These are phyloP conservation scores for Salisapilia sapeloensis DNA, from an alignment of 352 stramenopile genomes.

Conservation along the genomic window DNA sequence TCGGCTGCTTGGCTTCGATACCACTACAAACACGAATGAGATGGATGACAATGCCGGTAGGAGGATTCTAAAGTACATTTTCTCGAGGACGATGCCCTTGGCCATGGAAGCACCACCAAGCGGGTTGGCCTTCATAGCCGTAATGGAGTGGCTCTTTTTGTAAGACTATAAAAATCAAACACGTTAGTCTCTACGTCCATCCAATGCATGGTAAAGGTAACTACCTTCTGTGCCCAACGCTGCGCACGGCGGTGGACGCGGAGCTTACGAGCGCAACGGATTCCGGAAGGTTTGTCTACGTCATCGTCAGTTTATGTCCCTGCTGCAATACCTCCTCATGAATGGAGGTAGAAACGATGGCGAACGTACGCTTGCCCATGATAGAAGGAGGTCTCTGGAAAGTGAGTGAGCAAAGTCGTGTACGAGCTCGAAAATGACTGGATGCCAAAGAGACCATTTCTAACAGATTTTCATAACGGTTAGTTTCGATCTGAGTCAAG, in stretches of 20 bases:
- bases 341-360: too few species aligned
- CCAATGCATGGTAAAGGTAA: not conserved
- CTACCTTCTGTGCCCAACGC: conserved; percentile 91
- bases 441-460: too few species aligned
- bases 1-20: conserved; percentile 99
- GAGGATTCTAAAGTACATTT: conserved; percentile 78
- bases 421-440: too few species aligned
- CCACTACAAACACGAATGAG: conserved; percentile 31
- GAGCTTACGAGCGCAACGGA: conserved; percentile 98
- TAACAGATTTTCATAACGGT: too few species aligned
- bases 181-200: not conserved
- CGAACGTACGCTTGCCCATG: conserved; percentile 9
- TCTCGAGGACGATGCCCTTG: conserved; percentile 99
- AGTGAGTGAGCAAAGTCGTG: too few species aligned
- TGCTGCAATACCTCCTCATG: too few species aligned
- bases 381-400: too few species aligned
- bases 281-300: conserved; percentile 97
- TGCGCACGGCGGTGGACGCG: conserved; percentile 96
- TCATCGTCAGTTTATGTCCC: too few species aligned
- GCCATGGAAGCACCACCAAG: conserved; percentile 99
- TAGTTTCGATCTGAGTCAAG: too few species aligned
- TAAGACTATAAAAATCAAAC: conserved; percentile 63
- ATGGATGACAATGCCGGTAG: not conserved
- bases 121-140: conserved; percentile 99
- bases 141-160: conserved; percentile 99